Evolutionary conservation across 495 filamentous ascomycete genomes (phyloP).

Genomic region (Friedmanniomyces simplex): DNA sequence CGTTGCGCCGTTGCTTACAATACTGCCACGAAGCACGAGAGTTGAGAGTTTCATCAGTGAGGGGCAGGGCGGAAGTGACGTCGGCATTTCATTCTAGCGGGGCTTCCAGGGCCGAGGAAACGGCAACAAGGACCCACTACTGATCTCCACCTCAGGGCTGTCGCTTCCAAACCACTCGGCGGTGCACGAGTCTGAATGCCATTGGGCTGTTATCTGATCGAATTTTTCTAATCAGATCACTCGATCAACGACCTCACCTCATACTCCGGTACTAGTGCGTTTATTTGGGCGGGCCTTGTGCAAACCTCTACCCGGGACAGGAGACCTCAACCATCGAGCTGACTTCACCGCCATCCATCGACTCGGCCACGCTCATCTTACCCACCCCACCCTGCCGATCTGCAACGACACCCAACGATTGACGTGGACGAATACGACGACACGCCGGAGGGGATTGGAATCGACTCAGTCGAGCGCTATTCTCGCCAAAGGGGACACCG

Average conservation of each 20-base stretch:
- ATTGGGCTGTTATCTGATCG: not conserved
- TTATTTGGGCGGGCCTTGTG: not conserved
- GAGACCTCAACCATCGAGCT: not conserved
- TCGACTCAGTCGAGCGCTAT: not conserved
- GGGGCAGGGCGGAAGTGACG: too few relatives aligned
- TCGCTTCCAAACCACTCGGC: too few relatives aligned
- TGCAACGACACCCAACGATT: not conserved
- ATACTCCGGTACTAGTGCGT: too few relatives aligned
- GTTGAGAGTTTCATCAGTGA: too few relatives aligned
- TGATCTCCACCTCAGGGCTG: too few relatives aligned
- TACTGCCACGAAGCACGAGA: too few relatives aligned
- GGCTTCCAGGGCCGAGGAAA: too few relatives aligned
- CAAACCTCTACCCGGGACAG: not conserved
- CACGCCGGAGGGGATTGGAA: not conserved
- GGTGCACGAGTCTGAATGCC: too few relatives aligned
- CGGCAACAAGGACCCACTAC: too few relatives aligned
- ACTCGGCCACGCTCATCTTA: not conserved
- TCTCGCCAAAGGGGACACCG: not conserved
- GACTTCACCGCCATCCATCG: not conserved
- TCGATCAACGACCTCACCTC: not conserved
- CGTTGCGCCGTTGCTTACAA: too few relatives aligned
- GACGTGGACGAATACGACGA: not conserved
- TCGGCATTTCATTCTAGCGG: too few relatives aligned
- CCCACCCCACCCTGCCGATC: not conserved
- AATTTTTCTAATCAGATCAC: not conserved